phyloP scores from a whole-genome alignment of 169 alveolate genomes.

The Sarcocystis neurona region DNA sequence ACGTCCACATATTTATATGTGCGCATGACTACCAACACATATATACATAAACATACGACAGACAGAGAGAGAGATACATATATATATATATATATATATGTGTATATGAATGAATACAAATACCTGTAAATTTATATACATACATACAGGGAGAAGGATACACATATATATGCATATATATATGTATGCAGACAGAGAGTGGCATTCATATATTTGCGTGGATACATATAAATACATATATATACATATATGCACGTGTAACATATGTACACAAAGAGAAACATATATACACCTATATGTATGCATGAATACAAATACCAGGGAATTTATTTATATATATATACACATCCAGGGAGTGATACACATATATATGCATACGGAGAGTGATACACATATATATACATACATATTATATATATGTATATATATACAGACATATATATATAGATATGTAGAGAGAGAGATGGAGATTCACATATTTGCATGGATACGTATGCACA shows the following conservation, averaged over 20 bases:
- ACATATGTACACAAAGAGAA: no score
- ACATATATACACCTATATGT: neutral
- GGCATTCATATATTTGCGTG: neutral
- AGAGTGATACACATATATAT: no score
- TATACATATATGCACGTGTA: neutral
- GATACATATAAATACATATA: neutral
- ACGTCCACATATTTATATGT: no score
- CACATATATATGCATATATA: neutral
- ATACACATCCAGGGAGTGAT: neutral
- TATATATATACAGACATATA: no score
- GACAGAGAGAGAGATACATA: neutral
- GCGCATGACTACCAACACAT: no score
- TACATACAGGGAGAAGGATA: neutral
- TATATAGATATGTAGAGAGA: neutral
- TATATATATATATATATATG: constrained; percentile 1
- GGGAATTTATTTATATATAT: neutral
- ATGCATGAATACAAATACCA: neutral
- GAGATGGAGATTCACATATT: neutral
- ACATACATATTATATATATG: neutral
- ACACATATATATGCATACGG: neutral
- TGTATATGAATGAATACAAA: neutral
- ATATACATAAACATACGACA: no score
- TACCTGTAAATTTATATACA: neutral
- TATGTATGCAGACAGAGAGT: neutral
- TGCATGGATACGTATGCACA: neutral